phyloP scores from a whole-genome alignment of 2,329 filamentous ascomycete genomes.

The Drechmeria coniospora region DNA sequence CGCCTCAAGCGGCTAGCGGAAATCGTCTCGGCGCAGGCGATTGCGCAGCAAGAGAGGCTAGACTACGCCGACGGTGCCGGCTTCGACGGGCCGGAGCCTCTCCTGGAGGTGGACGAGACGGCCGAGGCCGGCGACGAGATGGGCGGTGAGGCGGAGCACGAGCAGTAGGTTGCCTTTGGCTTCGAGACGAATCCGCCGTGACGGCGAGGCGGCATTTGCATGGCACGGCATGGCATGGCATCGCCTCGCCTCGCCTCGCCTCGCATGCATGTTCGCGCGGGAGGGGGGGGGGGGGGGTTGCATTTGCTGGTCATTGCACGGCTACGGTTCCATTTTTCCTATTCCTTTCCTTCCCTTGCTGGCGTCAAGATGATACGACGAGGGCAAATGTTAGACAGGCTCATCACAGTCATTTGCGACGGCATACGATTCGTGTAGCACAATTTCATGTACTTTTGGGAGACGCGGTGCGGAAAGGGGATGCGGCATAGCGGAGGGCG shows the following conservation, averaged over 20 bases:
- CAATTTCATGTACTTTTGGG: no score
- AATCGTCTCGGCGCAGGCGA: conserved; percentile 91
- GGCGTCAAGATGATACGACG: conserved; percentile 1
- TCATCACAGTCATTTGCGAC: neutral
- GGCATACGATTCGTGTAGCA: no score
- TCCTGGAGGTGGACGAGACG: conserved; percentile 36
- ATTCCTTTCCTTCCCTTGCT: conserved; percentile 1
- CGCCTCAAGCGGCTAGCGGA: conserved; percentile 92
- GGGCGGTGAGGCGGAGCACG: no score
- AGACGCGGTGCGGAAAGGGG: no score
- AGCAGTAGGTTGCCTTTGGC: no score
- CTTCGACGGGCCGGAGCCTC: conserved; percentile 34
- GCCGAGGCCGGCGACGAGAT: conserved; percentile 7
- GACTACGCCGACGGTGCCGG: conserved; percentile 34
- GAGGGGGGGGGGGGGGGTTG: no score
- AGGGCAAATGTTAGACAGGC: conserved; percentile 1
- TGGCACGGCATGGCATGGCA: no score
- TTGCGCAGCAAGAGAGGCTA: conserved; percentile 83
- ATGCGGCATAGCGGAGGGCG: no score
- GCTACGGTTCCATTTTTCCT: neutral
- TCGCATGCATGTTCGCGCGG: no score
- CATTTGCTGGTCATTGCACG: neutral
- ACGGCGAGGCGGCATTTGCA: no score
- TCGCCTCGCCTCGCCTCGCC: no score
- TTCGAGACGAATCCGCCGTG: no score